Evolutionary conservation across 441 rosid genomes (phyloP), one percentile per base, ranked within the genome.

Genomic region (Geranium incanum): DNA sequence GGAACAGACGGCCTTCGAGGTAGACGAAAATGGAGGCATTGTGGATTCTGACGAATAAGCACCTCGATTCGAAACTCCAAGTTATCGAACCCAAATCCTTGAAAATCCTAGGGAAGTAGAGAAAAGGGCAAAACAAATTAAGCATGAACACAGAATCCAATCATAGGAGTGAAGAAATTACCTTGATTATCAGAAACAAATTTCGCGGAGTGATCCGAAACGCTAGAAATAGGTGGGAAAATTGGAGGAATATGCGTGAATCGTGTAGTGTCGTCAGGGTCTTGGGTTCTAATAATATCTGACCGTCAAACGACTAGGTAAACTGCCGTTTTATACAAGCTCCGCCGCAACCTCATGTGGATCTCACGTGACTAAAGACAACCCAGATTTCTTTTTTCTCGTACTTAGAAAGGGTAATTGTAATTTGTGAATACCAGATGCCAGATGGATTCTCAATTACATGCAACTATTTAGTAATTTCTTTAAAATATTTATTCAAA

Each of bases 21-120:
- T 78, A 2, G 88, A 74, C 64, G 80, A 68, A 68, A 87, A 88
- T 55, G 93, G 90, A 70, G 82, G 88, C 90, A 92, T 90, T 39
- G 43, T 85, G 75, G 62, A 69, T 67, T 38, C 36, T 41, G 48
- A 65, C 67, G 39, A 12, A 23, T 70, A 55, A 55, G 5, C 60
- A n/a, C 60, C 59, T 13, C 5, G 60, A 15, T 16, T 13, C 5
- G 60, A 15, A 55, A 13, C 21, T 5, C 18, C 18, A n/a, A 55
- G 15, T 55, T 15, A 16, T 55, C 60, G 21, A 55, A 39, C 43
- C 43, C 43, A 39, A 39, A 52, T 52, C 18, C 15, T 15, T n/a
- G 18, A 15, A 13, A n/a, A 55, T 55, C 6, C 60, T 55, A 1
- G 60, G 43, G 8, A 39, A 7, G 6, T 39, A n/a, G 18, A 55